A percentile compares a stretch with the other conserved stretches of the same genome.
These are phyloP conservation scores for Fusarium tupiense DNA, from an alignment of 2,329 filamentous ascomycete genomes.

Conservation along the genomic window DNA sequence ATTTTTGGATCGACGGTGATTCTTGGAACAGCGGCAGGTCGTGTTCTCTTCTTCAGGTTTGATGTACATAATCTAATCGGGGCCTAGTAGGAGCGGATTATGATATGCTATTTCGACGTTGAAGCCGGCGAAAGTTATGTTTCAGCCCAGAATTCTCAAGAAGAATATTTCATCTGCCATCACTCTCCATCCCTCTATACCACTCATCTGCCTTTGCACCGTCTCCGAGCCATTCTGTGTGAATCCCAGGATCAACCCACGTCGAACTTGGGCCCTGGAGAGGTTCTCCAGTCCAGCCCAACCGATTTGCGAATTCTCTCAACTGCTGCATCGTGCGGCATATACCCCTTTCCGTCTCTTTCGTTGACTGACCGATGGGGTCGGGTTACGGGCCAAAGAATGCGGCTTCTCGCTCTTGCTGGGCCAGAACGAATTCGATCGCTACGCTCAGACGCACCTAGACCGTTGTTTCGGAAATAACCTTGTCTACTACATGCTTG, in stretches of 20 bases:
- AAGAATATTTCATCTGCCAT: not conserved
- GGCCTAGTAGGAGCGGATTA: fast-evolving
- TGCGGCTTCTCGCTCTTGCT: not conserved
- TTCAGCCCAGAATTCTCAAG: fast-evolving
- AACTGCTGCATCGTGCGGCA: fast-evolving
- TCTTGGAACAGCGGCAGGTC: not conserved
- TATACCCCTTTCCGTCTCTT: not conserved
- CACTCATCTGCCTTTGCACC: too few relatives aligned
- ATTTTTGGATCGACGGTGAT: not conserved
- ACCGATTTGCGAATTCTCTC: too few relatives aligned
- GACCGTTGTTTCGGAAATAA: not conserved
- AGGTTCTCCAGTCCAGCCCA: too few relatives aligned
- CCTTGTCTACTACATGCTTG: not conserved
- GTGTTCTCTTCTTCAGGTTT: not conserved
- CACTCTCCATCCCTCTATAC: too few relatives aligned
- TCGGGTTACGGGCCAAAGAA: not conserved
- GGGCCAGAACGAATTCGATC: not conserved
- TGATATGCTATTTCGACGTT: not conserved
- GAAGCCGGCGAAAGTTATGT: fast-evolving
- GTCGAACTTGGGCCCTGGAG: too few relatives aligned
- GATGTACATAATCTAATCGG: not conserved
- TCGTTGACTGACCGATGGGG: not conserved
- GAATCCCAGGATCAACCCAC: too few relatives aligned
- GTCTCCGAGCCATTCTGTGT: too few relatives aligned
- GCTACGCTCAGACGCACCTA: not conserved